phyloP scores from a whole-genome alignment of 768 basidiomycete species.

The Suillus clintonianus region DNA sequence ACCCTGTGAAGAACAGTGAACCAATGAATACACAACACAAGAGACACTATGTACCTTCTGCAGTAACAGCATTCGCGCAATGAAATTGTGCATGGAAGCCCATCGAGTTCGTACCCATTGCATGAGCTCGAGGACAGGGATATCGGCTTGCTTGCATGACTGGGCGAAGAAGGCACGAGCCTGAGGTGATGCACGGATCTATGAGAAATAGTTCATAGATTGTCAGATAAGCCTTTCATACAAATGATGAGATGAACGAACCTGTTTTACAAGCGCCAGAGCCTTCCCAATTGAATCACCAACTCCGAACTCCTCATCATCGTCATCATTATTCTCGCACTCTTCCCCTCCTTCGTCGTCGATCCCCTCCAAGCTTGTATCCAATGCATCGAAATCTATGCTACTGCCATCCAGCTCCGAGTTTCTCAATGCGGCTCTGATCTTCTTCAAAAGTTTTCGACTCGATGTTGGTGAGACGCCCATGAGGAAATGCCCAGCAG shows the following conservation, averaged over 20 bases:
- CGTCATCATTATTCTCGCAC: background rate
- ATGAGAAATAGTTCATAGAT: background rate
- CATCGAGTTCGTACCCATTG: background rate
- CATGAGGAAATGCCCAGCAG: slow-evolving; percentile 27
- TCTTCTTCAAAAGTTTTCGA: background rate
- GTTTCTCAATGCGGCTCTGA: background rate
- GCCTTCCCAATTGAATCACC: slow-evolving; percentile 9
- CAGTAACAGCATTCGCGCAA: background rate
- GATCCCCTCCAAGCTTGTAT: too few species aligned
- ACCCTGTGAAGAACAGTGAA: background rate
- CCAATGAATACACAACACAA: background rate
- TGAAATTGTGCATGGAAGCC: background rate
- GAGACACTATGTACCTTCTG: background rate
- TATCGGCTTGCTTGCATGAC: background rate
- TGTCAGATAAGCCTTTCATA: too few species aligned
- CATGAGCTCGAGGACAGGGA: background rate
- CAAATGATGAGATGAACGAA: background rate
- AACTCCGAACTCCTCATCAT: slow-evolving; percentile 5
- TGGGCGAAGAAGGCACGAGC: background rate
- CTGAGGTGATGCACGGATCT: background rate
- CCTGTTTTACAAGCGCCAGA: background rate
- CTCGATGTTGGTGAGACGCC: slow-evolving; percentile 17
- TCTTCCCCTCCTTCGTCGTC: background rate
- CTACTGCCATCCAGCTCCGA: background rate
- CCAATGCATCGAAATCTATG: background rate